A percentile compares a stretch with the other conserved stretches of the same genome.
phyloP scores from a whole-genome alignment of 75 land plant species.

The Pinus tabuliformis region DNA sequence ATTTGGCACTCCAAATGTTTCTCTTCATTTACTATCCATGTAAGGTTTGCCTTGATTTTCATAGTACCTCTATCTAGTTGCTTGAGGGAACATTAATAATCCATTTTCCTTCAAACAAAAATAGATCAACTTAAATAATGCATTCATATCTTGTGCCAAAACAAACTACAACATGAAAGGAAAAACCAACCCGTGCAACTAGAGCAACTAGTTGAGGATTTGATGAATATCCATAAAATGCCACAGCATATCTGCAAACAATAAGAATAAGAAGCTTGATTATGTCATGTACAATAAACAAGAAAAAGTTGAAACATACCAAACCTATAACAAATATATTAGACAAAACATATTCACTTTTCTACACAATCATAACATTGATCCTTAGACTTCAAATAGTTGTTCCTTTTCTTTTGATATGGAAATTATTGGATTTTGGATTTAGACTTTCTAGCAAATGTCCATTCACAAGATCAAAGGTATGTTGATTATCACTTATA shows the following conservation, averaged over 20 bases:
- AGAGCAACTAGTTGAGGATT: constrained; percentile 84
- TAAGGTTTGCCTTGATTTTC: too few species aligned
- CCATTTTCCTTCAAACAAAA: too few species aligned
- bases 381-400: neutral
- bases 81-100: too few species aligned
- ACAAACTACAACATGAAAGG: neutral
- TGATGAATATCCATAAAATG: constrained; percentile 65
- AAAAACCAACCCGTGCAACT: constrained; percentile 72
- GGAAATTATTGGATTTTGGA: neutral
- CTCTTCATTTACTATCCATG: too few species aligned
- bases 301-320: too few species aligned
- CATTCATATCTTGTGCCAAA: too few species aligned
- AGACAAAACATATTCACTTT: too few species aligned
- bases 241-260: constrained; percentile 79
- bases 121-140: too few species aligned
- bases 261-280: neutral
- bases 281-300: too few species aligned
- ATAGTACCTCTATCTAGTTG: too few species aligned
- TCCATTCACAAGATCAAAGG: neutral
- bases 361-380: neutral
- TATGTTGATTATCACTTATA: neutral
- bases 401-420: neutral
- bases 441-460: neutral
- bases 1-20: too few species aligned
- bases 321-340: too few species aligned